These are phyloP conservation scores for Setaria italica DNA, from an alignment of 202 grass and related monocot genomes.

Conservation along the genomic window DNA sequence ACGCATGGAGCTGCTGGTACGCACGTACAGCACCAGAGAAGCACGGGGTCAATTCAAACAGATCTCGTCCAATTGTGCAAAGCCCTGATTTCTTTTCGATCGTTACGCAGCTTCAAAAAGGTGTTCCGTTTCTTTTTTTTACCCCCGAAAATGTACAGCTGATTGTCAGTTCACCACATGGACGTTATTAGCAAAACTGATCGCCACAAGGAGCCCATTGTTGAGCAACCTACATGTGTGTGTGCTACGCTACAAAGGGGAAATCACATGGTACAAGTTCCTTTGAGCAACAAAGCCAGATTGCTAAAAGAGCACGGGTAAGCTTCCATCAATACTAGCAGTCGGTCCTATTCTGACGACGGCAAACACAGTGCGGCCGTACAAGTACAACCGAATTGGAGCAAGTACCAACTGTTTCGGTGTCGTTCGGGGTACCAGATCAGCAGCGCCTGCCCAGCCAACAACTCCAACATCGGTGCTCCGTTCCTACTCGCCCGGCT, in stretches of 20 bases:
- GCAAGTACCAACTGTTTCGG: not conserved
- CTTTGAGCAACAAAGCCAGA: not conserved
- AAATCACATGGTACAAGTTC: not conserved
- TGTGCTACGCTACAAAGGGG: not conserved
- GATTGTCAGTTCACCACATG: not conserved
- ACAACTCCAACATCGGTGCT: constrained; percentile 25
- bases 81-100: not conserved
- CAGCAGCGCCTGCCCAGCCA: not conserved
- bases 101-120: not conserved
- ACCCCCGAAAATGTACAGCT: not conserved
- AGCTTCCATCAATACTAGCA: not conserved
- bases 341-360: not conserved
- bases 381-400: not conserved
- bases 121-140: too few species aligned
- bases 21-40: not conserved
- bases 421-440: not conserved
- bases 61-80: not conserved
- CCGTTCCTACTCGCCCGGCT: not conserved
- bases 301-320: not conserved
- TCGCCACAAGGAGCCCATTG: not conserved
- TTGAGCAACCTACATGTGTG: too few species aligned
- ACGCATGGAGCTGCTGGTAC: not conserved
- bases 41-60: not conserved
- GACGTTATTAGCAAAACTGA: not conserved
- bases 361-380: not conserved